These are phyloP conservation scores for Proliferodiscus dingleyae DNA, from an alignment of 2,329 filamentous ascomycete species.

Conservation along the genomic window DNA sequence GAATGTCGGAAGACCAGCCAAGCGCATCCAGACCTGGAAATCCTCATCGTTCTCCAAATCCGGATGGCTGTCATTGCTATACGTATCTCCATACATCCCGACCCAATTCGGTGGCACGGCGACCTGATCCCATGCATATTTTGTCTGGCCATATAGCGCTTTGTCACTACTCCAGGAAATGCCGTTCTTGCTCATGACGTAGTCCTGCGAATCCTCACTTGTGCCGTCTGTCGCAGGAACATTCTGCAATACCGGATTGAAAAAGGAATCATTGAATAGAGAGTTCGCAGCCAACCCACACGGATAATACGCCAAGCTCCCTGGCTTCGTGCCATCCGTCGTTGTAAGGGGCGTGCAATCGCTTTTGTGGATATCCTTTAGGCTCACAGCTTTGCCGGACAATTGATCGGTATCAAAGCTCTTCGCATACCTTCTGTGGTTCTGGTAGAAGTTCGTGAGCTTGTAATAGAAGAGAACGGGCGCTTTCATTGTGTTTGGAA, in stretches of 20 bases:
- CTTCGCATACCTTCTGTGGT: constrained; percentile 92
- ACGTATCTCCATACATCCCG: constrained; percentile 63
- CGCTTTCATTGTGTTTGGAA: constrained; percentile 72
- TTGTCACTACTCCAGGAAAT: constrained; percentile 87
- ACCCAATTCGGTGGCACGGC: constrained; percentile 85
- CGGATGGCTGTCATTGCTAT: constrained; percentile 58
- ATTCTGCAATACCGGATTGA: constrained; percentile 57
- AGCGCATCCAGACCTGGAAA: constrained; percentile 99
- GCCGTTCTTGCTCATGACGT: constrained; percentile 69
- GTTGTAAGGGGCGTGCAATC: constrained; percentile 70
- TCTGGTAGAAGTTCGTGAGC: constrained; percentile 97
- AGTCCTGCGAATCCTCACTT: constrained; percentile 34
- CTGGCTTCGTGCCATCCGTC: constrained; percentile 38
- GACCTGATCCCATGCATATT: constrained; percentile 62
- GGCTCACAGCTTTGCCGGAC: constrained; percentile 61
- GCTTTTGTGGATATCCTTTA: constrained; percentile 57
- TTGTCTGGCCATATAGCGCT: constrained; percentile 67
- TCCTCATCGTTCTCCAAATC: constrained; percentile 71
- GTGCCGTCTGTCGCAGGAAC: background rate
- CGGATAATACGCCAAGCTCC: constrained; percentile 74
- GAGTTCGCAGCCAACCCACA: constrained; percentile 97
- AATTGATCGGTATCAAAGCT: constrained; percentile 82
- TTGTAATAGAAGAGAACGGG: constrained; percentile 93
- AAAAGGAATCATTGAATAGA: constrained; percentile 90
- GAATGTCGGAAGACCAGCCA: constrained; percentile 87